Base-by-base conservation (phyloP, 208 protist species). In the Leishmania tarentolae region DNA sequence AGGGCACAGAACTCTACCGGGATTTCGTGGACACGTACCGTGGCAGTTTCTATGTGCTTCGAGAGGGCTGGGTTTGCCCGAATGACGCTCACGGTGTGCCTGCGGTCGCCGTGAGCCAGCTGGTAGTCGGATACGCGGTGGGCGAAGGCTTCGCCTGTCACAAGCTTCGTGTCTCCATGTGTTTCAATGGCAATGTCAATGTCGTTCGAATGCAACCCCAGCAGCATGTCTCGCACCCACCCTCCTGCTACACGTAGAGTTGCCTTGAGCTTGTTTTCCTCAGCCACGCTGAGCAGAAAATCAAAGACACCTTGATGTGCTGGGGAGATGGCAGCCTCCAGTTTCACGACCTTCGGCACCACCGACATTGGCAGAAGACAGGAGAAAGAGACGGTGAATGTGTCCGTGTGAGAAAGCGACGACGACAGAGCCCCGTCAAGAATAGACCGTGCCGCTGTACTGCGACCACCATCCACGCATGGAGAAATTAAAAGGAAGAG, bases 21-120 rank as follows among this genome's bases (percentile, higher is more conserved):
- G 24, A 96, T 83, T 72, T 93, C 95, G 77, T 89, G 90, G 46
- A 99, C 88, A 31, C 91, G 92, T 9, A 99, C 90, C 3, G 96
- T 98, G 17, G 98, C 99, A 28, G 99, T 99, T 76, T 99, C 99
- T 47, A 99, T 96, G 87, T 99, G 99, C 90, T 99, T 99, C 0
- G 97, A 99, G 81, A 99, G 89, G 37, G 98, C 98, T 3, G 99
- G 98, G 70, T 99, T 99, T 13, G 91, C 83, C 31, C 98, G 86
- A 75, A 99, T 99, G 15, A 99, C 92, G 72, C 94, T 96, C 42
- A 99, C 91, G 1, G 89, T 95, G 81, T 90, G 88, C 24, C 81
- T 80, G 13, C 79, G 72, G 13, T 82, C 83, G 19, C 85, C 88
- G 52, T 90, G 77, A 5, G 73, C 17, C 65, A 87, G 84, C 53